phyloP scores from a whole-genome alignment of 2,329 filamentous ascomycete species.

The Cordyceps tenuipes region DNA sequence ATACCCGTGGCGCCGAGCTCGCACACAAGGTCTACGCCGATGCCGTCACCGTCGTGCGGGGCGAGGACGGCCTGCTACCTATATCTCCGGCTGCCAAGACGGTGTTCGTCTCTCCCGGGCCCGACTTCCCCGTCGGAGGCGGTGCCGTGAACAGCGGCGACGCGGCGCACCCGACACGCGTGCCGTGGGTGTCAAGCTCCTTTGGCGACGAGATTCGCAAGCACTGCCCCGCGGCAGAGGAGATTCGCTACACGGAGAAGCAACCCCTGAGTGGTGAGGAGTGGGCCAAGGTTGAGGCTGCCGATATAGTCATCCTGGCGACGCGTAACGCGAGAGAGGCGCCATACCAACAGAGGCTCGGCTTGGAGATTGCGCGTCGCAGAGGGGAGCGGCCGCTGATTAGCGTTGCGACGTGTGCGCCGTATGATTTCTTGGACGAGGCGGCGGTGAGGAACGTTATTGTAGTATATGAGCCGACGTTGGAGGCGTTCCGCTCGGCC shows the following conservation, averaged over 20 bases:
- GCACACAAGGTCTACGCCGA: constrained; percentile 16
- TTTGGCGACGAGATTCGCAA: constrained; percentile 17
- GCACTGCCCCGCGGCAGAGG: constrained; percentile 12
- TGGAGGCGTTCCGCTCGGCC: constrained; percentile 18
- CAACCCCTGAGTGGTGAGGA: constrained; percentile 13
- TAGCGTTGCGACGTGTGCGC: constrained; percentile 19
- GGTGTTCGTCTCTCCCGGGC: constrained; percentile 19
- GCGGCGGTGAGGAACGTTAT: constrained; percentile 16
- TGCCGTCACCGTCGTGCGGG: constrained; percentile 17
- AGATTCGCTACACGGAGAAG: constrained; percentile 18
- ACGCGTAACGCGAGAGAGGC: constrained; percentile 20
- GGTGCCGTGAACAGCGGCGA: constrained; percentile 17
- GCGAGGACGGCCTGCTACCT: constrained; percentile 14
- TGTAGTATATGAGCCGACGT: constrained; percentile 20
- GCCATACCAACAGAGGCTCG: constrained; percentile 18
- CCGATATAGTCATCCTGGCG: constrained; percentile 18
- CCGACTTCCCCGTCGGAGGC: constrained; percentile 18
- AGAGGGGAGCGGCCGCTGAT: constrained; percentile 11
- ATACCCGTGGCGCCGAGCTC: constrained; percentile 13
- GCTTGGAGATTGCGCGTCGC: constrained; percentile 16
- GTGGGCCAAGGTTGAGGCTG: constrained; percentile 17
- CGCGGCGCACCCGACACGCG: constrained; percentile 16
- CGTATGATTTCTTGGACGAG: constrained; percentile 20
- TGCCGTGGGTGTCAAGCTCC: constrained; percentile 19
- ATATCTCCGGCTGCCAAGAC: constrained; percentile 14